Conservation (phyloP, 2,329 filamentous ascomycete species). For the Arthroderma sp. region DNA sequence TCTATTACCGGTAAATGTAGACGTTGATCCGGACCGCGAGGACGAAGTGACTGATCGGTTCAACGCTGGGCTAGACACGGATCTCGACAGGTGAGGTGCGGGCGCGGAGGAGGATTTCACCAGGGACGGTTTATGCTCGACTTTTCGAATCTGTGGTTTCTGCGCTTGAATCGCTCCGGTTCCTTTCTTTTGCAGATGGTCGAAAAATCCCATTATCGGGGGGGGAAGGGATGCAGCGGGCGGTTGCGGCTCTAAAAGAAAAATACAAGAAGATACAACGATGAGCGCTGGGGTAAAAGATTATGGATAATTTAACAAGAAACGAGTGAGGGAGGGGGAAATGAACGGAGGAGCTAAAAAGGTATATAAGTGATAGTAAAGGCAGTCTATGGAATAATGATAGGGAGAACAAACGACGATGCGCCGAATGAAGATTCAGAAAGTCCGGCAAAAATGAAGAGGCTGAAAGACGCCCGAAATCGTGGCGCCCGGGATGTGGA, state of each 20-base stretch:
- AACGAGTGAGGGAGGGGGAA: not conserved
- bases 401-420: too few relatives aligned
- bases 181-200: slow-evolving; percentile 33
- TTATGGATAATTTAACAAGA: not conserved
- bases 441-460: too few relatives aligned
- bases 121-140: slow-evolving; percentile 23
- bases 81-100: slow-evolving; percentile 6
- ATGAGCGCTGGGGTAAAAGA: not conserved
- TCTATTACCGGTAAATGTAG: too few relatives aligned
- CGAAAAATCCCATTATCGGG: slow-evolving; percentile 31
- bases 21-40: not conserved
- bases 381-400: too few relatives aligned
- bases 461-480: too few relatives aligned
- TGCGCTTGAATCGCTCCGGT: slow-evolving; percentile 29
- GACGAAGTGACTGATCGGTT: too few relatives aligned
- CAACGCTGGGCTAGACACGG: too few relatives aligned
- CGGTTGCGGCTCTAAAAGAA: not conserved
- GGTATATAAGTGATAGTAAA: too few relatives aligned
- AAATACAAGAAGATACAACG: not conserved
- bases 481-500: too few relatives aligned
- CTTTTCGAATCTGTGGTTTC: slow-evolving; percentile 30
- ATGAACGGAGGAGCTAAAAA: too few relatives aligned
- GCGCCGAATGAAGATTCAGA: too few relatives aligned
- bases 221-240: too few relatives aligned
- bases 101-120: slow-evolving; percentile 17